Evolutionary conservation across 2,329 filamentous ascomycete genomes (phyloP), one percentile per base, ranked within the genome.

Genomic region (Fusarium torreyae): DNA sequence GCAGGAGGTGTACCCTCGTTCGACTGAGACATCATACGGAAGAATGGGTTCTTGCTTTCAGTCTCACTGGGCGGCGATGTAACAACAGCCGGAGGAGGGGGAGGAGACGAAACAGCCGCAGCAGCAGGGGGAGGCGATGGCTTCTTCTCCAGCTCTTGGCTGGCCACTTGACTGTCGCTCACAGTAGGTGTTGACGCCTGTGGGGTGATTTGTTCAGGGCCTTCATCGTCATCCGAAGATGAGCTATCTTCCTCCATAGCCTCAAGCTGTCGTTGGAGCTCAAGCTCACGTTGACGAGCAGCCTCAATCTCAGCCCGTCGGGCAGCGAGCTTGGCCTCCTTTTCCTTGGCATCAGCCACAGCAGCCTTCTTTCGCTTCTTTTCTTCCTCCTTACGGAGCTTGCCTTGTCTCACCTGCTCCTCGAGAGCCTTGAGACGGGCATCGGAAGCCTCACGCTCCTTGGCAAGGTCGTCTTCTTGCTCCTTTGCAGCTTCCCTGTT

Each of bases 351-450:
- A 72, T 96, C 93, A 50, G 92, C 92, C 75, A 92, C 86, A 11
- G 94, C 94, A 22, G 94, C 95, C 82, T 97, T 94, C 84, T 94
- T 96, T 74, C 88, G 91, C 68, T 91, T 93, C 85, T 97, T 98
- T 82, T 98, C 96, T 79, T 99, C 96, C 72, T 97, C 92, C 81
- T 97, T 98, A 85, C 94, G 95, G 53, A 98, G 83, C 83, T 98
- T 99, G 75, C 94, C 94, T 77, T 94, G 93, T 68, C 91, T 91
- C 53, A 98, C 94, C 80, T 98, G 94, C 78, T 98, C 94, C 80
- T 99, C 94, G 10, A 99, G 88, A 17, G 94, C 94, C 77, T 90
- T 93, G 24, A 98, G 87, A 51, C 94, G 93, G 67, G 92, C 92
- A 73, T 92, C 89, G 40, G 94, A 90, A 54, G 92, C 94, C 74